A percentile compares a stretch with the other conserved stretches of the same genome.
These are phyloP conservation scores for Cornus kousa DNA, from an alignment of 148 eudicot species.

Conservation along the genomic window DNA sequence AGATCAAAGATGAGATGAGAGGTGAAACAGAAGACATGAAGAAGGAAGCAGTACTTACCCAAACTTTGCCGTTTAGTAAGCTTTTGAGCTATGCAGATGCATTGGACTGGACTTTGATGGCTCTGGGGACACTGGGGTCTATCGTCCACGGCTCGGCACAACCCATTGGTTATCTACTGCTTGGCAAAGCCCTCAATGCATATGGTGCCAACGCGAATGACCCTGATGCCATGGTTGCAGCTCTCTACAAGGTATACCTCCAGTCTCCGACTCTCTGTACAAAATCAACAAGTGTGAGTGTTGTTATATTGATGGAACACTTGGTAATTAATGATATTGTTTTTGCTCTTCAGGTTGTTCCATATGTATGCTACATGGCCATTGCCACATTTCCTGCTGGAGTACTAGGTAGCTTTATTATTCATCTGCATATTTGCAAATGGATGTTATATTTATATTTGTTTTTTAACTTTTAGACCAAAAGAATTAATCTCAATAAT, in stretches of 20 bases:
- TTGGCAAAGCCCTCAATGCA: constrained; percentile 50
- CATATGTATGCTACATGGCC: constrained; percentile 54
- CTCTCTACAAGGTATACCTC: constrained; percentile 40
- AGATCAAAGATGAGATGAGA: constrained; percentile 3
- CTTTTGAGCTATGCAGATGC: constrained; percentile 47
- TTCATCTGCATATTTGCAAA: background rate
- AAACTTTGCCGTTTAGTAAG: constrained; percentile 31
- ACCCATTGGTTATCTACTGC: constrained; percentile 45
- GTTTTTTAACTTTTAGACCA: no score
- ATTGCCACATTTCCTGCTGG: constrained; percentile 56
- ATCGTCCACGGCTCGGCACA: constrained; percentile 50
- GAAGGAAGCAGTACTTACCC: constrained; percentile 3
- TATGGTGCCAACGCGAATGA: constrained; percentile 33
- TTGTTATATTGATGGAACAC: background rate
- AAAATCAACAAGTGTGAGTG: background rate
- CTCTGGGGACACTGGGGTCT: constrained; percentile 40
- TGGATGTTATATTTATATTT: no score
- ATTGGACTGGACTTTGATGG: constrained; percentile 43
- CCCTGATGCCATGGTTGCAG: constrained; percentile 36
- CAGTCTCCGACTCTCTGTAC: background rate
- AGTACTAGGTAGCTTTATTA: constrained; percentile 30
- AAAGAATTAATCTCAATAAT: no score
- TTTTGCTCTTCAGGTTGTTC: constrained; percentile 38
- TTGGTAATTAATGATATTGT: background rate
- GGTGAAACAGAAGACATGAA: constrained; percentile 8